Conservation (phyloP, 2,329 filamentous ascomycete species). For the Colletotrichum brevisporum region DNA sequence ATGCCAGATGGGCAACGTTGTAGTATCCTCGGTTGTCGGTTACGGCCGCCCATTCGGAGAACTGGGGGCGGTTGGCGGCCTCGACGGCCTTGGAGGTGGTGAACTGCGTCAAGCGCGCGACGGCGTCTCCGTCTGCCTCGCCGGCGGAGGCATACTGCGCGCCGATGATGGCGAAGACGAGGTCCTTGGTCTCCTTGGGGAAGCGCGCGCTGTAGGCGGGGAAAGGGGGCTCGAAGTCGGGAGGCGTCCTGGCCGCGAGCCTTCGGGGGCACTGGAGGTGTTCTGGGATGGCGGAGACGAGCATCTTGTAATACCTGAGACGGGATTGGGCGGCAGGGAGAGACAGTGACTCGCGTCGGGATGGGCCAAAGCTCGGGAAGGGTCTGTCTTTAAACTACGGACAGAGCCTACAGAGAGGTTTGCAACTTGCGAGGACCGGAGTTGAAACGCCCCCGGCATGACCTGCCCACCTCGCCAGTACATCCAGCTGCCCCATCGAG, state of each 20-base stretch:
- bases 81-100: slow-evolving; percentile 21
- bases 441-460: neutral
- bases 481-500: too few species aligned
- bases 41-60: slow-evolving; percentile 39
- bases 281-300: slow-evolving; percentile 39
- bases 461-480: neutral
- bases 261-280: slow-evolving; percentile 39
- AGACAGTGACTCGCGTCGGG: neutral
- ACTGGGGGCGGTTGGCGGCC: slow-evolving; percentile 13
- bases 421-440: neutral
- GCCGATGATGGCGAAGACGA: slow-evolving; percentile 42
- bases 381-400: slow-evolving; percentile 15
- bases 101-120: slow-evolving; percentile 33
- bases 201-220: slow-evolving; percentile 40
- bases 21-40: slow-evolving; percentile 37
- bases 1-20: slow-evolving; percentile 50
- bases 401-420: too few species aligned
- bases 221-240: slow-evolving; percentile 38
- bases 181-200: slow-evolving; percentile 32
- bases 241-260: slow-evolving; percentile 32
- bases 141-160: slow-evolving; percentile 32
- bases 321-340: neutral
- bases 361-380: neutral
- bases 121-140: slow-evolving; percentile 15
- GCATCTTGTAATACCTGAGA: slow-evolving; percentile 27